Base-by-base conservation (phyloP, 768 basidiomycete genomes). In the Crepidotus variabilis region DNA sequence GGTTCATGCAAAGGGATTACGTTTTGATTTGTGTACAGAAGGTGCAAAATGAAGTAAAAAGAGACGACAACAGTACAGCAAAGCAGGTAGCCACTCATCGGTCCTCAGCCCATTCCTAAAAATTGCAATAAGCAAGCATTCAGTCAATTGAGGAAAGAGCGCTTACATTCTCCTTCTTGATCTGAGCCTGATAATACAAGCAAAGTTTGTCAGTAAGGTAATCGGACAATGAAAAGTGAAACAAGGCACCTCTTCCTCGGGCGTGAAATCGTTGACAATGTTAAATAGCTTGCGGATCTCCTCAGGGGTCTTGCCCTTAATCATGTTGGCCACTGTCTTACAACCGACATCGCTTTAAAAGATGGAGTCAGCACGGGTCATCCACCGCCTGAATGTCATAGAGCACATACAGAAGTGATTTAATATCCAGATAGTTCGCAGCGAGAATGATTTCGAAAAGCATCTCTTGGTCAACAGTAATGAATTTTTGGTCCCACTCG, bases 281-380 rank as follows among this genome's bases (percentile, higher is more conserved):
- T 97, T 96, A 79, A 94, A 98, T 53, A 98, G 84, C 68, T 98
- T 98, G 57, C 96, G 88, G 63, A 99, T 98, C 76, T 98, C 97
- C 72, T 98, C 97, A 21, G 97, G 97, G 2, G 95, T 96, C 84
- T 99, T 99, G 33, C 97, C 97, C 79, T 99, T 98, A 83, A 99
- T 98, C 97, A 98, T 99, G 82, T 98, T 98, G 13, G 97, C 97
- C 4, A 97, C 95, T 2, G 94, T 97, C 81, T 97, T 96, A 84
- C 95, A 97, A 1, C 95, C 95, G 57, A 97, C 93, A 67, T 97
- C 95, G 62, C 94, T 96, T 62, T 49, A 32, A 14, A 16, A 51
- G 16, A 65, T 48, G 21, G 23, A 54, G 34, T 34, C 36, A 62
- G 22, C 8, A 54, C 20, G 23, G 23, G 47, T 56, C 36, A 21